Base-by-base conservation (phyloP, 768 basidiomycete species). In the Psilocybe sp. region DNA sequence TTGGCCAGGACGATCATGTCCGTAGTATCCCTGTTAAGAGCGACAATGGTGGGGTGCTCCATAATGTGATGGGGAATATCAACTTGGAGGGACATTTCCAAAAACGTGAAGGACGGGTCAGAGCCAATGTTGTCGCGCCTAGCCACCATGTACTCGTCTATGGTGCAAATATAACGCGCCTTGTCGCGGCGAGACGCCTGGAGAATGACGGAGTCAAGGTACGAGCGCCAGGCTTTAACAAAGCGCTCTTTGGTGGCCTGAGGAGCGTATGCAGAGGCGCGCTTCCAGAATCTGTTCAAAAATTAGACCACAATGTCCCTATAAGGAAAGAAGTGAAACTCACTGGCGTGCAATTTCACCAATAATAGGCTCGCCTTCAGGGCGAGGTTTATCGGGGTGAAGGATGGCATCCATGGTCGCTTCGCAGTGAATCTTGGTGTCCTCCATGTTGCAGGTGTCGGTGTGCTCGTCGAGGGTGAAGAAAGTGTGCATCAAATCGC, bases 401-500 rank as follows among this genome's bases (percentile, higher is more conserved):
- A 40, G 16, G 16, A 53, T 53, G 5, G 42, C 52, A 16, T 48
- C 46, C 42, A 53, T 48, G 7, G 46, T 43, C 2, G 37, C 42
- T 19, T 53, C 47, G 12, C 46, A 47, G 16, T 42, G 36, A 2
- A 42, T 32, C 4, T 19, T 10, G 14, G 36, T 33, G 12, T 37
- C 34, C 18, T 48, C 42, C 13, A 35, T 43, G 28, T 44, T 19
- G 14, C 39, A 33, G 9, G 42, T 23, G n/a, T 53, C 52, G 32
- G 52, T 53, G 42, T 48, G 40, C 52, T 53, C 52, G 19, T 53
- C 52, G 4, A 48, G 35, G 8, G 43, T 47, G 37, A 47, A 53
- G 52, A 42, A 53, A 0, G 42, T 44, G 32, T 53, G 46, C 52
- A 53, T 53, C 23, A 53, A 47, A 34, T 53, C 52, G 40, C 52